These are phyloP conservation scores for Alternaria burnsii DNA, from an alignment of 2,329 filamentous ascomycete genomes.

Conservation along the genomic window DNA sequence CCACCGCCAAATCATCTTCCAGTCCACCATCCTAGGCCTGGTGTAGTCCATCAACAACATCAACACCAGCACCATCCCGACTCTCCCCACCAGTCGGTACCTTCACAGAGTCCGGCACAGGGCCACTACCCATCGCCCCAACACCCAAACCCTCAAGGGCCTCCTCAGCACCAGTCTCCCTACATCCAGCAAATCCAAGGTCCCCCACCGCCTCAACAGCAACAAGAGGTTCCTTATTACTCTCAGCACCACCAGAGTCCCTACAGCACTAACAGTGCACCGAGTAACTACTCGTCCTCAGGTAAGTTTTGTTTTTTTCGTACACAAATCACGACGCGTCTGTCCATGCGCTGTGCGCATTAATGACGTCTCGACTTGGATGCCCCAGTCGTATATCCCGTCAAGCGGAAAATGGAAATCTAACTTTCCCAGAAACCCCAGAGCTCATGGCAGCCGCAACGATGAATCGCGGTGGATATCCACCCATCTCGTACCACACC, in stretches of 20 bases:
- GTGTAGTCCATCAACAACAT: conserved; percentile 65
- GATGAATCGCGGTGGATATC: conserved; percentile 74
- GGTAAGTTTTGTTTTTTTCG: conserved; percentile 39
- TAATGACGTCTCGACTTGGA: conserved; percentile 18
- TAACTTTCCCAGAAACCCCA: conserved; percentile 75
- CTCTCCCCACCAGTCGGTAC: conserved; percentile 67
- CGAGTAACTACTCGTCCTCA: conserved; percentile 85
- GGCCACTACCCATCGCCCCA: conserved; percentile 74
- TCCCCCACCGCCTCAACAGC: conserved; percentile 67
- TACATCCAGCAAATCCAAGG: conserved; percentile 74
- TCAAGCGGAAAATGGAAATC: conserved; percentile 25
- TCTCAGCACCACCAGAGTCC: conserved; percentile 82
- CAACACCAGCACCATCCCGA: conserved; percentile 64
- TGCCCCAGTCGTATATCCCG: conserved; percentile 9
- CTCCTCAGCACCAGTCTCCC: conserved; percentile 61
- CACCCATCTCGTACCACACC: conserved; percentile 87
- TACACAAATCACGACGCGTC: conserved; percentile 11
- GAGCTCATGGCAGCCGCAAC: conserved; percentile 73
- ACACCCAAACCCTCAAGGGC: conserved; percentile 65
- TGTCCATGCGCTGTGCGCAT: conserved; percentile 21
- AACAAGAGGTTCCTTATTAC: conserved; percentile 76
- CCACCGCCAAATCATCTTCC: conserved; percentile 65
- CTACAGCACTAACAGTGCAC: conserved; percentile 82
- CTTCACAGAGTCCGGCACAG: conserved; percentile 64
- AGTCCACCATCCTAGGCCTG: conserved; percentile 74